Evolutionary conservation across 2,329 filamentous ascomycete species (phyloP).

Genomic region (Eutypa lata): DNA sequence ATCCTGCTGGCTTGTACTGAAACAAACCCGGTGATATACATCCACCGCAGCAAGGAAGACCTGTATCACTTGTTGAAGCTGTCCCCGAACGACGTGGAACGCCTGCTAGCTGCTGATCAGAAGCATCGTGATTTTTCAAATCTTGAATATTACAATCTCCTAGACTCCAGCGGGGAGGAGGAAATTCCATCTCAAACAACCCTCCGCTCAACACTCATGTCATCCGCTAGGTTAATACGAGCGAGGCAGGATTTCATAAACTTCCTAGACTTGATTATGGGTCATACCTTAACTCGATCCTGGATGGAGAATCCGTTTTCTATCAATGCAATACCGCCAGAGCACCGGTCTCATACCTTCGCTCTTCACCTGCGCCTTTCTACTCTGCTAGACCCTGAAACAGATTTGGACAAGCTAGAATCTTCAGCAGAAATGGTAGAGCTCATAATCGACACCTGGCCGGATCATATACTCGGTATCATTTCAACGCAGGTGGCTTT

Average conservation of each 20-base stretch:
- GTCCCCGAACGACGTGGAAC: slow-evolving; percentile 45
- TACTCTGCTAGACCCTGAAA: slow-evolving; percentile 49
- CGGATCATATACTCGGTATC: slow-evolving; percentile 42
- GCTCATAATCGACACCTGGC: slow-evolving; percentile 57
- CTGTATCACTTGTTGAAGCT: slow-evolving; percentile 56
- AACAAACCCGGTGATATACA: slow-evolving; percentile 67
- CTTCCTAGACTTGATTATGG: slow-evolving; percentile 57
- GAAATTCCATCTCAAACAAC: slow-evolving; percentile 27
- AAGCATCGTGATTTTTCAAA: slow-evolving; percentile 64
- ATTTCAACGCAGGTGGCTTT: slow-evolving; percentile 55
- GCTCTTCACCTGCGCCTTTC: slow-evolving; percentile 61
- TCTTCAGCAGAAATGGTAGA: slow-evolving; percentile 59
- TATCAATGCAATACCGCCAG: slow-evolving; percentile 55
- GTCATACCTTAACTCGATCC: slow-evolving; percentile 47
- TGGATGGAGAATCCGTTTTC: slow-evolving; percentile 60
- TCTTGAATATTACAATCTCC: slow-evolving; percentile 69
- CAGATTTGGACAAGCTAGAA: slow-evolving; percentile 51
- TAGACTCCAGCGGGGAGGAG: slow-evolving; percentile 39
- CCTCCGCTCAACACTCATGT: slow-evolving; percentile 42
- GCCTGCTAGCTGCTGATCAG: slow-evolving; percentile 52
- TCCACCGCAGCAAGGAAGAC: slow-evolving; percentile 62
- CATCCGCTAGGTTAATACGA: slow-evolving; percentile 56
- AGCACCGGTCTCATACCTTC: slow-evolving; percentile 57
- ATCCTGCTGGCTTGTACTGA: slow-evolving; percentile 58
- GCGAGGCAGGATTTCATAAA: slow-evolving; percentile 58